Conservation (phyloP, 257 asterid species). For the Solanum bulbocastanum region DNA sequence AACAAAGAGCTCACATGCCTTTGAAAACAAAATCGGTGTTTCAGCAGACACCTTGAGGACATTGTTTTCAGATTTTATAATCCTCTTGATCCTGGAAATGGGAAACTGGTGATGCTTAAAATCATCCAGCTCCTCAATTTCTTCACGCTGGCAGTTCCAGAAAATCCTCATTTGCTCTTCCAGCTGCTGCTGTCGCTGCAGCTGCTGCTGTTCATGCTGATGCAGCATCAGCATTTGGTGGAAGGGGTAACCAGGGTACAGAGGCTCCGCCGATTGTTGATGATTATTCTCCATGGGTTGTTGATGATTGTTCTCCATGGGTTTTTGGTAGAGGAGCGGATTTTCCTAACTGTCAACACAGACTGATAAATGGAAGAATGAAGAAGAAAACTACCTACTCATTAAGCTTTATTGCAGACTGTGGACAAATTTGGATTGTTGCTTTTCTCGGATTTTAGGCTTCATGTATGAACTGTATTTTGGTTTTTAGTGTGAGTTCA, state of each 20-base stretch:
- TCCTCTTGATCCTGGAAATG: slow-evolving; percentile 78
- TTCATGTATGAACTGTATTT: neutral
- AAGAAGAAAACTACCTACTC: neutral
- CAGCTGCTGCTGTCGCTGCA: neutral
- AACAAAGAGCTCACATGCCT: slow-evolving; percentile 88
- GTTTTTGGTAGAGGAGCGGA: neutral
- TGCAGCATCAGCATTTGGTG: neutral
- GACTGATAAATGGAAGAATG: neutral
- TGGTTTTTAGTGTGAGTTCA: neutral
- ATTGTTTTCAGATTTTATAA: slow-evolving; percentile 85
- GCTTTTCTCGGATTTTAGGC: neutral
- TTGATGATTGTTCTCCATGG: neutral
- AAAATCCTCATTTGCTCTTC: slow-evolving; percentile 68
- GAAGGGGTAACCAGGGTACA: neutral
- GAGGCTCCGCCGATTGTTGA: neutral
- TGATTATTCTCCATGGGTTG: neutral
- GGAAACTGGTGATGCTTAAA: slow-evolving; percentile 53
- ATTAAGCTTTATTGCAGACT: slow-evolving; percentile 31
- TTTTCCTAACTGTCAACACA: neutral
- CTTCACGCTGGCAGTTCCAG: slow-evolving; percentile 59
- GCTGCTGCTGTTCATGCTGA: neutral
- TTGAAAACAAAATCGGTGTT: slow-evolving; percentile 76
- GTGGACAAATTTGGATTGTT: neutral
- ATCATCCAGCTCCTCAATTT: slow-evolving; percentile 66
- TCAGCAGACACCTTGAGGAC: slow-evolving; percentile 60